A percentile compares a stretch with the other conserved stretches of the same genome.
Evolutionary conservation across 73 alveolate genomes (phyloP).

Genomic region (Breviolum minutum): DNA sequence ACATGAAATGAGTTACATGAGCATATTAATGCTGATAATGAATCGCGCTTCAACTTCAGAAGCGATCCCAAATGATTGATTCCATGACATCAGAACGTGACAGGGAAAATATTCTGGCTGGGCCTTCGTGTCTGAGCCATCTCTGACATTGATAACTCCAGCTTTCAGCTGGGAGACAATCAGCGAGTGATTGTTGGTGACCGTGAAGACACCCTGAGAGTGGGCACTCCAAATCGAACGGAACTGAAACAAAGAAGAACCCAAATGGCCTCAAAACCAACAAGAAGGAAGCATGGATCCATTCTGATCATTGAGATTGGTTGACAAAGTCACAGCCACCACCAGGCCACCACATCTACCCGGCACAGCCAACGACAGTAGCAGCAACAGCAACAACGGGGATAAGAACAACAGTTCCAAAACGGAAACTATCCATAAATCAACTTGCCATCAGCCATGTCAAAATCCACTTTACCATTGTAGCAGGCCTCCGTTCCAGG

Average conservation of each 20-base stretch:
- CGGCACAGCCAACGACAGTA: neutral
- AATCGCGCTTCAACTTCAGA: neutral
- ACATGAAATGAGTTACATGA: too few species aligned
- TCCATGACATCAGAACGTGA: neutral
- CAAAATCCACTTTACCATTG: neutral
- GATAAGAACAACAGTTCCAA: too few species aligned
- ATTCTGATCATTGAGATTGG: neutral
- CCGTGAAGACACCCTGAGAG: slow-evolving; percentile 88
- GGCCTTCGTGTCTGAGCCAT: slow-evolving; percentile 60
- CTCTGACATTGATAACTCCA: slow-evolving; percentile 94
- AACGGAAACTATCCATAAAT: too few species aligned
- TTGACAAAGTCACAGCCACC: neutral
- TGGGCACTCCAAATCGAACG: too few species aligned
- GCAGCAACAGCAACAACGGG: too few species aligned
- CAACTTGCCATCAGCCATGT: neutral
- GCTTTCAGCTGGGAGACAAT: slow-evolving; percentile 92
- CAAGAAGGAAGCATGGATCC: neutral
- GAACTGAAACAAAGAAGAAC: neutral
- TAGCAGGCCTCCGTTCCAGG: slow-evolving; percentile 84
- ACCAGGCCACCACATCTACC: neutral
- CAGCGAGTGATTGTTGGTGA: slow-evolving; percentile 95
- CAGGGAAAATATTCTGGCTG: neutral
- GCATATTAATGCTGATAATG: too few species aligned
- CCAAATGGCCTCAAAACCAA: neutral
- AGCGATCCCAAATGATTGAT: neutral